Conservation (phyloP, 768 basidiomycete genomes). For the Boletus bicolor region DNA sequence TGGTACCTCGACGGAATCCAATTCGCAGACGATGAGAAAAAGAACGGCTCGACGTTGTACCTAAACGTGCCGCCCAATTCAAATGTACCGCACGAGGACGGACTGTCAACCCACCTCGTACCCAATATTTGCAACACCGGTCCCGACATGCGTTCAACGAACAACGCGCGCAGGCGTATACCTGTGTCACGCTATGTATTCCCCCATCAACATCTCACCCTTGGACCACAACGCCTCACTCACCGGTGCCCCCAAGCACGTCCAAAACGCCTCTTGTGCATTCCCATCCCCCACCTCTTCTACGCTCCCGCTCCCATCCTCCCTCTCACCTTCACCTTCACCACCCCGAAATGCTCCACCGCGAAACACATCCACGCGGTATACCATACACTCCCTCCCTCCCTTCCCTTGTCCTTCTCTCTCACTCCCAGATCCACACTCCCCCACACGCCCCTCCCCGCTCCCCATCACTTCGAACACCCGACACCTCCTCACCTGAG, state of each 20-base stretch:
- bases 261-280: slow-evolving; percentile 30
- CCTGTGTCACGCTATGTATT: slow-evolving; percentile 5
- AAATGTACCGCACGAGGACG: neutral
- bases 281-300: too few species aligned
- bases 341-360: slow-evolving; percentile 7
- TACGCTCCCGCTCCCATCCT: too few species aligned
- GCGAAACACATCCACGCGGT: neutral
- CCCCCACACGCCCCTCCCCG: too few species aligned
- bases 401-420: too few species aligned
- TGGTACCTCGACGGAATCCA: slow-evolving; percentile 62
- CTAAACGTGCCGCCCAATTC: slow-evolving; percentile 12
- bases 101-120: slow-evolving; percentile 24
- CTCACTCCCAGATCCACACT: too few species aligned
- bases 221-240: slow-evolving; percentile 6
- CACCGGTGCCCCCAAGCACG: slow-evolving; percentile 29
- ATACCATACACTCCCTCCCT: neutral
- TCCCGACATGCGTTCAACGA: slow-evolving; percentile 29
- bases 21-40: slow-evolving; percentile 40
- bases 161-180: slow-evolving; percentile 27
- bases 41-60: slow-evolving; percentile 37
- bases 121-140: slow-evolving; percentile 36
- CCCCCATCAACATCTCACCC: neutral
- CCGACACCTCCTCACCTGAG: slow-evolving; percentile 32
- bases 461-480: slow-evolving; percentile 13
- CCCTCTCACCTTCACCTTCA: neutral